Conservation (phyloP, 129 eudicot species). For the Flaveria ramosissima region DNA sequence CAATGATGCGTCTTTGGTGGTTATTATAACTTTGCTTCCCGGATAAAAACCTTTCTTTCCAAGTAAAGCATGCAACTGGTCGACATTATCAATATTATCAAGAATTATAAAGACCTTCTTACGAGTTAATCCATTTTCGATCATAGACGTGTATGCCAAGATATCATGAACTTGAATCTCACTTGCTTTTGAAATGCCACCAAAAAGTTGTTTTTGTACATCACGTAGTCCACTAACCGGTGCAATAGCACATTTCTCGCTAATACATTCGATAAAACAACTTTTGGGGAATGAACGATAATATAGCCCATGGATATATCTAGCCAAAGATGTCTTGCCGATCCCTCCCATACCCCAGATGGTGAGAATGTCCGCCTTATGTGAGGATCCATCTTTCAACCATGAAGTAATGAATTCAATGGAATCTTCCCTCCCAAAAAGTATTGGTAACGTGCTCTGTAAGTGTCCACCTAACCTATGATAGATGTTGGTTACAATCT, state of each 20-base stretch:
- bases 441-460: background rate
- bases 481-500: background rate
- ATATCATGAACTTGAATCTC: background rate
- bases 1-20: conserved; percentile 10
- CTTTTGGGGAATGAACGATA: conserved; percentile 2
- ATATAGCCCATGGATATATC: conserved; percentile 10
- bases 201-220: conserved; percentile 22
- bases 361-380: conserved; percentile 8
- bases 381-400: conserved; percentile 18
- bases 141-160: conserved; percentile 5
- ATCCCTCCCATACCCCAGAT: conserved; percentile 32
- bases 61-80: conserved; percentile 31
- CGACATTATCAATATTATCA: conserved; percentile 27
- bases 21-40: conserved; percentile 38
- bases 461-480: background rate
- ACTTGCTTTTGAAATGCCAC: conserved; percentile 12
- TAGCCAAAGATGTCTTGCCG: conserved; percentile 34
- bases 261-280: conserved; percentile 26
- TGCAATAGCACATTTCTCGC: background rate
- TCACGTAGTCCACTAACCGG: conserved; percentile 2
- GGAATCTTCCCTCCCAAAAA: conserved; percentile 24
- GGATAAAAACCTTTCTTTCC: conserved; percentile 25
- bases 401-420: conserved; percentile 17
- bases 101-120: conserved; percentile 29
- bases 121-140: background rate